Evolutionary conservation across 140 eudicot genomes (phyloP).

Genomic region (Flaveria floridana): DNA sequence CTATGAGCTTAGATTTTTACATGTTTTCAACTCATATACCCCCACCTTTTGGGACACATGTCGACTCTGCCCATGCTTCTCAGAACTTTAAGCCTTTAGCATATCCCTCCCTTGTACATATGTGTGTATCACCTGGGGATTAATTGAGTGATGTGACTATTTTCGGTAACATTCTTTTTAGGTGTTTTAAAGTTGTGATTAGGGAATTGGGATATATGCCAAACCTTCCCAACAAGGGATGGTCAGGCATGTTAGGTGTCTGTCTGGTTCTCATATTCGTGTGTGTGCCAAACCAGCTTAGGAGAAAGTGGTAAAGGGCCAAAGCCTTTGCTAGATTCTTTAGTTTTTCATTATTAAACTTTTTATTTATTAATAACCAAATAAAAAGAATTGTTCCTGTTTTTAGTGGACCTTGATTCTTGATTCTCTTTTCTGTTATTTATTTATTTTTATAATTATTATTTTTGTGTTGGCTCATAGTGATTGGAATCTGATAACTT

Average conservation of each 20-base stretch:
- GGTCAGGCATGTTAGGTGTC: conserved; percentile 31
- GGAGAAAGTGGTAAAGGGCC: conserved; percentile 5
- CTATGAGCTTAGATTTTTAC: too few species aligned
- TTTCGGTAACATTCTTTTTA: conserved; percentile 18
- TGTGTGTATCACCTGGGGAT: neutral
- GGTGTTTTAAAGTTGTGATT: conserved; percentile 29
- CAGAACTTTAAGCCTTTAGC: too few species aligned
- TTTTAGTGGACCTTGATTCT: conserved; percentile 27
- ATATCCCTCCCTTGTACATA: too few species aligned
- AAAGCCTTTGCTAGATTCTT: conserved; percentile 18
- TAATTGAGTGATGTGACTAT: conserved; percentile 4
- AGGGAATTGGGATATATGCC: conserved; percentile 38
- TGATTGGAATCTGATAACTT: conserved; percentile 28
- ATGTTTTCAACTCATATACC: too few species aligned
- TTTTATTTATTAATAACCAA: neutral
- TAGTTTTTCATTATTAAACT: conserved; percentile 7
- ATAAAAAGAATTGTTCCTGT: neutral
- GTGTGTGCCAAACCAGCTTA: conserved; percentile 17
- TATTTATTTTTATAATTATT: too few species aligned
- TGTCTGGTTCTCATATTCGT: conserved; percentile 32
- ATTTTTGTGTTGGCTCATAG: conserved; percentile 24
- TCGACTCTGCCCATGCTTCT: too few species aligned
- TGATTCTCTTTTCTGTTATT: conserved; percentile 26
- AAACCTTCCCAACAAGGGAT: conserved; percentile 36
- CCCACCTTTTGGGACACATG: too few species aligned